phyloP scores from a whole-genome alignment of 441 rosid species.

The Brassica balearica region DNA sequence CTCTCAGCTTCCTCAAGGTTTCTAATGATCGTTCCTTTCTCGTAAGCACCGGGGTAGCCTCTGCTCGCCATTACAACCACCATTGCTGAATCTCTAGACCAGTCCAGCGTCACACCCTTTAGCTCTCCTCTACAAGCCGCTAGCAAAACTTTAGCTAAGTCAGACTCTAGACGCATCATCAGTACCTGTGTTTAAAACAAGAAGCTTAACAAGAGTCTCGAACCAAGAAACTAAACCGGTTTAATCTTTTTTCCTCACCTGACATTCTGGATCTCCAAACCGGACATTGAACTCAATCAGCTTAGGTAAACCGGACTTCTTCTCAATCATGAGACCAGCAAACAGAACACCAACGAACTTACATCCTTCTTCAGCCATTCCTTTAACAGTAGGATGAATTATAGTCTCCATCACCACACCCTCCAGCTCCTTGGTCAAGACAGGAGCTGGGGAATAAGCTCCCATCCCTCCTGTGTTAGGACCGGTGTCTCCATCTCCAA shows the following conservation, averaged over 20 bases:
- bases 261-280: slow-evolving; percentile 98
- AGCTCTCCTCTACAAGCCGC: slow-evolving; percentile 88
- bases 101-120: slow-evolving; percentile 61
- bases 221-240: slow-evolving; percentile 1
- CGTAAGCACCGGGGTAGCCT: slow-evolving; percentile 85
- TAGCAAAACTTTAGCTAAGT: slow-evolving; percentile 78
- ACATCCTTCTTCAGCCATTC: slow-evolving; percentile 93
- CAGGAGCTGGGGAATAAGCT: slow-evolving; percentile 92
- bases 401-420: slow-evolving; percentile 73
- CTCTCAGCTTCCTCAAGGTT: slow-evolving; percentile 87
- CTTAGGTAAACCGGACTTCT: slow-evolving; percentile 90
- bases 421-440: slow-evolving; percentile 77
- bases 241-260: slow-evolving; percentile 56
- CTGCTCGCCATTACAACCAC: slow-evolving; percentile 95
- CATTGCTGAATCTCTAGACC: slow-evolving; percentile 92
- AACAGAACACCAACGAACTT: slow-evolving; percentile 88
- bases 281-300: slow-evolving; percentile 95
- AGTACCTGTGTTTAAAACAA: slow-evolving; percentile 56
- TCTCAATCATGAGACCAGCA: slow-evolving; percentile 96
- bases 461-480: slow-evolving; percentile 99
- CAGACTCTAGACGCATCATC: slow-evolving; percentile 89
- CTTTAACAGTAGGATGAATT: slow-evolving; percentile 85
- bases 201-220: background rate
- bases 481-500: slow-evolving; percentile 95
- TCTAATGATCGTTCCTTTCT: slow-evolving; percentile 72